Percentiles rank a stretch among this genome's conserved stretches.
phyloP scores from a whole-genome alignment of 345 rosid species.

The Sisymbrium irio region DNA sequence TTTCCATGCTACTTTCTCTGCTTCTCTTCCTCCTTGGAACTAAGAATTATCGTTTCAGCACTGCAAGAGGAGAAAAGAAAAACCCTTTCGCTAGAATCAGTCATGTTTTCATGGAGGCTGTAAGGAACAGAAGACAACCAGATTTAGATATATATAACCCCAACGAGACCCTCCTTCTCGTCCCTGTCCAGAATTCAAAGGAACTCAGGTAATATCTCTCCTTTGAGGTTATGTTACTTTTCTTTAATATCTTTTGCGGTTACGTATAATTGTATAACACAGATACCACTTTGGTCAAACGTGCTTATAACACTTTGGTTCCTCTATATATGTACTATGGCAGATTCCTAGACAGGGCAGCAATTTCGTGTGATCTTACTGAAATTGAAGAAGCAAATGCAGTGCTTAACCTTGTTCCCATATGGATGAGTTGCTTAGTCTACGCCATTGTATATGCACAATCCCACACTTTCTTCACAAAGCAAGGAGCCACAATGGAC shows the following conservation, averaged over 20 bases:
- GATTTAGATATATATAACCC: neutral
- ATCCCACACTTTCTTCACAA: slow-evolving; percentile 50
- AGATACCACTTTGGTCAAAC: neutral
- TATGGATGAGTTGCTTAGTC: slow-evolving; percentile 45
- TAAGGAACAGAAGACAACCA: slow-evolving; percentile 11
- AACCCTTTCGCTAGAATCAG: slow-evolving; percentile 27
- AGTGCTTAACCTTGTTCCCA: slow-evolving; percentile 42
- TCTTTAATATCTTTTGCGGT: neutral
- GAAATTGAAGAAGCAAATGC: slow-evolving; percentile 56
- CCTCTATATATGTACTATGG: neutral
- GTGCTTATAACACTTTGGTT: slow-evolving; percentile 34
- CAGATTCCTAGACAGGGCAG: slow-evolving; percentile 55
- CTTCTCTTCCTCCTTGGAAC: slow-evolving; percentile 27
- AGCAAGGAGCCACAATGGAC: slow-evolving; percentile 53
- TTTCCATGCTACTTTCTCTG: slow-evolving; percentile 28
- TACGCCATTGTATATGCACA: slow-evolving; percentile 48
- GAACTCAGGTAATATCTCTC: slow-evolving; percentile 45
- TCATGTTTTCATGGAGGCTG: slow-evolving; percentile 23
- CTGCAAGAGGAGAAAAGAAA: neutral
- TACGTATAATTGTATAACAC: neutral
- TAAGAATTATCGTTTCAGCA: neutral
- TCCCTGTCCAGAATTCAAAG: slow-evolving; percentile 32
- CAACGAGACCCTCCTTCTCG: slow-evolving; percentile 16
- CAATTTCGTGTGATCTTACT: slow-evolving; percentile 30
- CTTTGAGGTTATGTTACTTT: no score